Conservation (phyloP, 2,329 filamentous ascomycete genomes). For the Alternaria consortialis region DNA sequence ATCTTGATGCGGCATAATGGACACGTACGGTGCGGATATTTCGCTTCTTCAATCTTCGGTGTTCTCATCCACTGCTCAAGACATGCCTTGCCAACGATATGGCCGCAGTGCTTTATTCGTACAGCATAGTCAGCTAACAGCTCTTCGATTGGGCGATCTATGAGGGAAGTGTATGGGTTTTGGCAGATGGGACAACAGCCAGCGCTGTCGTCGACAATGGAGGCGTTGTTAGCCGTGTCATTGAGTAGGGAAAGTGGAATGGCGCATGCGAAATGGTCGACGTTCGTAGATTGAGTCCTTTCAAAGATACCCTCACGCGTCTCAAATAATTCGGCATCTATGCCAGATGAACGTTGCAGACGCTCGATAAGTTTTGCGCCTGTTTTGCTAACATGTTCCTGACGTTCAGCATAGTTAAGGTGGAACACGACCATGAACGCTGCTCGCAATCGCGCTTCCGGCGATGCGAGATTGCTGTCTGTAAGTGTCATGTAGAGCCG, state of each 20-base stretch:
- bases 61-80: slow-evolving; percentile 36
- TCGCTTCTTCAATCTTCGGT: slow-evolving; percentile 30
- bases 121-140: slow-evolving; percentile 35
- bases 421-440: slow-evolving; percentile 24
- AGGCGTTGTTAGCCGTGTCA: neutral
- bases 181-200: slow-evolving; percentile 32
- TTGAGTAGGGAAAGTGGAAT: slow-evolving; percentile 20
- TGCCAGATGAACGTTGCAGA: neutral
- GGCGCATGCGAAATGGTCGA: slow-evolving; percentile 37
- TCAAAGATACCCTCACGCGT: slow-evolving; percentile 10
- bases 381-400: slow-evolving; percentile 8
- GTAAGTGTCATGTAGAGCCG: slow-evolving; percentile 32
- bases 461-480: slow-evolving; percentile 8
- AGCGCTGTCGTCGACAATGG: slow-evolving; percentile 18
- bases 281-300: neutral
- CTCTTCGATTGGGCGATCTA: slow-evolving; percentile 15
- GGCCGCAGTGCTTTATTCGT: slow-evolving; percentile 38
- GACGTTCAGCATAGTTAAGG: slow-evolving; percentile 16
- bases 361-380: slow-evolving; percentile 7
- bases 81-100: slow-evolving; percentile 34
- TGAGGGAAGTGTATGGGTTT: slow-evolving; percentile 26
- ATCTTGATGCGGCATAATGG: slow-evolving; percentile 33
- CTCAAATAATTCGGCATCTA: neutral
- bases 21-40: slow-evolving; percentile 32
- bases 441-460: slow-evolving; percentile 15